Base-by-base conservation (phyloP, 495 filamentous ascomycete genomes). In the Aspergillus cavernicola region DNA sequence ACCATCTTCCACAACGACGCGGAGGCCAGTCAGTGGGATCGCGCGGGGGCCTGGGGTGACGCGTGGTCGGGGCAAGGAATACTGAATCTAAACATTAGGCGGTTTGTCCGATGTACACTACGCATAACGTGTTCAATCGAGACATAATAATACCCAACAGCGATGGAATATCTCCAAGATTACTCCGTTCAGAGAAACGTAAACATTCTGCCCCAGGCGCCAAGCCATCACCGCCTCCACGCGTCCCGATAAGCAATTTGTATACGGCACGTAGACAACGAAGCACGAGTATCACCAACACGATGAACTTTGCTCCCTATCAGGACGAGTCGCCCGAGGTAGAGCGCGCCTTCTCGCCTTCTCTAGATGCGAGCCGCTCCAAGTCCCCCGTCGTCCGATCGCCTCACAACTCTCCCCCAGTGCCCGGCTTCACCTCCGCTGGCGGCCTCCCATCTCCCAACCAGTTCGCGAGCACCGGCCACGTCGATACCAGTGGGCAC, bases 291-390 rank as follows among this genome's bases (percentile, higher is more conserved):
- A 33, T 47, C 44, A 15, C 44, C 31, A 7, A 2, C 55, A 60
- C 11, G 28, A 95, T 95, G 88, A 89, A 96, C 70, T 97, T 97
- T 71, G 92, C 92, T 23, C 92, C 92, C 26, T 97, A 97, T 72
- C 92, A 97, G 77, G 82, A 90, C 70, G 85, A 85, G 52, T 85
- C 87, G 11, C 90, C 90, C 19, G 89, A 92, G 76, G 75, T 81
- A 60, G 80, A 80, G 62, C 81, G 88, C 58, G 82, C 83, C 38
- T 80, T 86, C 68, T 92, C 85, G 13, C 89, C 83, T 35, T 84
- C 78, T 55, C 75, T 65, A 47, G 77, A 75, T 58, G 64, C 67
- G 52, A 59, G 63, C 52, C 68, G 74, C 53, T 57, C 78, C 28
- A 79, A 77, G 51, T 80, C 82, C 6, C 81, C 80, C 52, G 59